Percentiles rank a stretch among this genome's conserved stretches.
These are phyloP conservation scores for Solidago caesia DNA, from an alignment of 129 eudicot species.

Conservation along the genomic window DNA sequence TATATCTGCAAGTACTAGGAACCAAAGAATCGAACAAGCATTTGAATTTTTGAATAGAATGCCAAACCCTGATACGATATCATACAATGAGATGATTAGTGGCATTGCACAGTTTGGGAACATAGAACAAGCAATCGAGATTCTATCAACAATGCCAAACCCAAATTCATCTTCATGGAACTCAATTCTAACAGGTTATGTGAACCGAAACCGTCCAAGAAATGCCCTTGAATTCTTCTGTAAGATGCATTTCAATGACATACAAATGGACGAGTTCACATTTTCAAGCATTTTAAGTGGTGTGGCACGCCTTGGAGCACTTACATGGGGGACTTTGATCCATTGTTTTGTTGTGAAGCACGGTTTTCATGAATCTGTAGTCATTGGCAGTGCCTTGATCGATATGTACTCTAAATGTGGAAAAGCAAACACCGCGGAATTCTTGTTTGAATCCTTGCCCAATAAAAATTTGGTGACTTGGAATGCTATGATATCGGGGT, in stretches of 20 bases:
- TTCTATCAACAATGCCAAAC: slow-evolving; percentile 50
- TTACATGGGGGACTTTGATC: slow-evolving; percentile 53
- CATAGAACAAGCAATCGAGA: slow-evolving; percentile 53
- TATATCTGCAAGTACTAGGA: slow-evolving; percentile 66
- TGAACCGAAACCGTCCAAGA: slow-evolving; percentile 44
- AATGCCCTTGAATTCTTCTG: slow-evolving; percentile 52
- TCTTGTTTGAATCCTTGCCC: slow-evolving; percentile 41
- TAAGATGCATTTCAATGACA: slow-evolving; percentile 47
- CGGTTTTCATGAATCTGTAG: slow-evolving; percentile 50
- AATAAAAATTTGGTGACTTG: slow-evolving; percentile 67
- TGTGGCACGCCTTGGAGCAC: slow-evolving; percentile 46
- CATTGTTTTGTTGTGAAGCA: slow-evolving; percentile 56
- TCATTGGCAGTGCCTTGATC: slow-evolving; percentile 66
- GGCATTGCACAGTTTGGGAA: slow-evolving; percentile 74
- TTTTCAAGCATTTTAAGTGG: slow-evolving; percentile 79
- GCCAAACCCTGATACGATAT: slow-evolving; percentile 73
- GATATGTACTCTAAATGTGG: slow-evolving; percentile 87
- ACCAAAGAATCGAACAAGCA: slow-evolving; percentile 57
- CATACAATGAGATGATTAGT: slow-evolving; percentile 70
- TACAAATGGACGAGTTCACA: slow-evolving; percentile 68
- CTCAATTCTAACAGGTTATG: slow-evolving; percentile 71
- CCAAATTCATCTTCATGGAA: slow-evolving; percentile 85
- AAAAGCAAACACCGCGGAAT: slow-evolving; percentile 44
- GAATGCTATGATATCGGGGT: slow-evolving; percentile 71
- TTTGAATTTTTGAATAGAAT: slow-evolving; percentile 41